Evolutionary conservation across 1,139 yeast species (phyloP), one percentile per base, ranked within the genome.

Genomic region (Citeromyces hawaiiensis): DNA sequence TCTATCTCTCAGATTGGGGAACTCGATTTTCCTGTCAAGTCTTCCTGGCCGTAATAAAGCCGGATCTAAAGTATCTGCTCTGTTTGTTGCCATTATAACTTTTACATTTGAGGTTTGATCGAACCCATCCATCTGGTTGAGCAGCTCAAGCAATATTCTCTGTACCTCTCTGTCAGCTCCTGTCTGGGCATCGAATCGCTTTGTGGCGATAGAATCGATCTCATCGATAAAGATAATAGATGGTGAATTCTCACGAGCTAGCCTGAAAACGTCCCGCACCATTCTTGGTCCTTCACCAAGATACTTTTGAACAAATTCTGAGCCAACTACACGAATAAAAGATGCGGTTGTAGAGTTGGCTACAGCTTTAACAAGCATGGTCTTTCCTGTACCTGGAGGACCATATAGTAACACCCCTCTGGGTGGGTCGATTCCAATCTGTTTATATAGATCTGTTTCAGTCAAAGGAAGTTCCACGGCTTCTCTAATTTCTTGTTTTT

Each of bases 101-200:
- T 91, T 91, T 42, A 93, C 98, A 46, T 88, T 88, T 8, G 96
- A 79, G 2, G 83, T 68, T 65, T 93, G 98, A 58, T 93, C 98
- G 53, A 93, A 93, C 40, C 99, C 99, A 63, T 93, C 99, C 97
- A 93, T 91, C 65, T 93, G 99, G 54, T 94, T 93, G 56, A 93
- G 74, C 56, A 93, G 70, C 63, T 93, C 99, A 56, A 93, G 79
- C 60, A 93, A 69, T 51, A 91, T 93, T 69, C 99, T 86, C 66
- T 93, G 99, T 41, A 93, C 98, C 66, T 93, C 99, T 61, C 98
- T 78, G 64, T 93, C 99, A 34, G 98, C 97, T 57, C 98, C 98
- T 4, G 98, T 91, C 66, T 88, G 97, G 23, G 98, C 98, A 63
- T 93, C 99, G 54, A 91, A 93, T 66, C 99, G 86, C 63, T 91